Evolutionary conservation across 2,329 filamentous ascomycete species (phyloP).

Genomic region (Fusarium sp.): DNA sequence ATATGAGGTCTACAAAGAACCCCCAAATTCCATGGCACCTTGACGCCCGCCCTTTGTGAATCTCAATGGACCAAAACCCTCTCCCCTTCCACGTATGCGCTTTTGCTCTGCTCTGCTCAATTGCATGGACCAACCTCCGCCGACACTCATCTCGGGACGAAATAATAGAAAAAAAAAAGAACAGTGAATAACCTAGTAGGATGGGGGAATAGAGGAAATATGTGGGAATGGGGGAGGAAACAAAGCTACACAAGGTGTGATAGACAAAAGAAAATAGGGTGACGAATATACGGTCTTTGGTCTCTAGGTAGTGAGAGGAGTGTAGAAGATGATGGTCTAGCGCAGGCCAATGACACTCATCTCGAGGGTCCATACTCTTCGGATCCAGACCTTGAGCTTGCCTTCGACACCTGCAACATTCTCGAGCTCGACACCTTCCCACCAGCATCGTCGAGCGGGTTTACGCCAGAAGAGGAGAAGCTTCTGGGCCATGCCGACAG

Average conservation of each 20-base stretch:
- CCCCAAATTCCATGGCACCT: constrained; percentile 40
- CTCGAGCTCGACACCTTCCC: constrained; percentile 95
- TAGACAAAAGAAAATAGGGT: constrained; percentile 32
- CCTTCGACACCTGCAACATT: constrained; percentile 91
- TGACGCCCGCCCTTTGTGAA: constrained; percentile 44
- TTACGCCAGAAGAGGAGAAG: constrained; percentile 98
- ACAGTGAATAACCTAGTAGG: constrained; percentile 22
- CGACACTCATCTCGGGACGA: constrained; percentile 31
- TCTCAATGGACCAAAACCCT: constrained; percentile 36
- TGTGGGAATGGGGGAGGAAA: constrained; percentile 10
- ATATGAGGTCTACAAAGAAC: constrained; percentile 26
- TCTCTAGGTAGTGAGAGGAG: constrained; percentile 7
- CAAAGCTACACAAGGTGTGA: constrained; percentile 30
- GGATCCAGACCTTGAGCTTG: constrained; percentile 96
- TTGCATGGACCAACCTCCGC: constrained; percentile 16
- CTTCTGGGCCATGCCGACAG: constrained; percentile 98
- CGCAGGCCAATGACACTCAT: constrained; percentile 94
- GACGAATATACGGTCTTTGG: constrained; percentile 21
- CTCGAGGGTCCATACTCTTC: constrained; percentile 97
- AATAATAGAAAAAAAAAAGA: constrained; percentile 19
- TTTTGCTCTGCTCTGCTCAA: constrained; percentile 32
- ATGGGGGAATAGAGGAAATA: constrained; percentile 22
- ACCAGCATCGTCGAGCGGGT: constrained; percentile 96
- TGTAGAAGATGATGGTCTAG: constrained; percentile 48
- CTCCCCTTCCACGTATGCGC: constrained; percentile 28